Conservation (phyloP, 345 rosid species). For the Citrus reticulata region DNA sequence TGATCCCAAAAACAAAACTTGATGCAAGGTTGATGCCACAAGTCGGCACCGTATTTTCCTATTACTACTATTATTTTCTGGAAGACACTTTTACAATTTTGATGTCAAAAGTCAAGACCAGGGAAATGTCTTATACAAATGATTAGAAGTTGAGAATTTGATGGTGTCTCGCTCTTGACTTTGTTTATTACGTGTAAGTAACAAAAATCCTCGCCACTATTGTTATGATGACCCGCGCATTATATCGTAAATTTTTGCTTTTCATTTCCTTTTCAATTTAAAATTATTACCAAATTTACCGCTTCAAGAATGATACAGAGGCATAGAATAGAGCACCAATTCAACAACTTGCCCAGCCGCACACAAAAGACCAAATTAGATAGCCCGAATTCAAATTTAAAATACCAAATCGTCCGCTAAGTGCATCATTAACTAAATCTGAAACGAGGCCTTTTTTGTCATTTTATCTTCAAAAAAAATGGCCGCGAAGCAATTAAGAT, state of each 20-base stretch:
- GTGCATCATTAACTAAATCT: neutral
- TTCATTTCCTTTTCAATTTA: neutral
- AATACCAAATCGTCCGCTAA: neutral
- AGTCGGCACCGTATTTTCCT: neutral
- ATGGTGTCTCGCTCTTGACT: neutral
- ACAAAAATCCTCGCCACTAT: neutral
- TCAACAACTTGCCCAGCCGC: conserved; percentile 22
- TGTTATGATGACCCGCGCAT: neutral
- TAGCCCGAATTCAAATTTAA: neutral
- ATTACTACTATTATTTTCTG: too few relatives aligned
- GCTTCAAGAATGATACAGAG: neutral
- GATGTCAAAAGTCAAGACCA: neutral
- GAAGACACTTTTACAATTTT: neutral
- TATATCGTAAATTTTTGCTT: too few relatives aligned
- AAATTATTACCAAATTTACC: neutral
- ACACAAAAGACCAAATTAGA: too few relatives aligned
- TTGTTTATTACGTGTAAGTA: neutral
- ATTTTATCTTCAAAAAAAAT: neutral
- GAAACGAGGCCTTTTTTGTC: conserved; percentile 2
- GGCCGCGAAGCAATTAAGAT: conserved; percentile 5
- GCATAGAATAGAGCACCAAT: conserved; percentile 14
- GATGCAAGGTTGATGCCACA: neutral
- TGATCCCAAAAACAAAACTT: neutral
- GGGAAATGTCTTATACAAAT: neutral
- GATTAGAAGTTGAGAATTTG: neutral